Percentiles rank a stretch among this genome's conserved stretches.
These are phyloP conservation scores for Avena sativa DNA, from an alignment of 176 grass and related monocot species.

Conservation along the genomic window DNA sequence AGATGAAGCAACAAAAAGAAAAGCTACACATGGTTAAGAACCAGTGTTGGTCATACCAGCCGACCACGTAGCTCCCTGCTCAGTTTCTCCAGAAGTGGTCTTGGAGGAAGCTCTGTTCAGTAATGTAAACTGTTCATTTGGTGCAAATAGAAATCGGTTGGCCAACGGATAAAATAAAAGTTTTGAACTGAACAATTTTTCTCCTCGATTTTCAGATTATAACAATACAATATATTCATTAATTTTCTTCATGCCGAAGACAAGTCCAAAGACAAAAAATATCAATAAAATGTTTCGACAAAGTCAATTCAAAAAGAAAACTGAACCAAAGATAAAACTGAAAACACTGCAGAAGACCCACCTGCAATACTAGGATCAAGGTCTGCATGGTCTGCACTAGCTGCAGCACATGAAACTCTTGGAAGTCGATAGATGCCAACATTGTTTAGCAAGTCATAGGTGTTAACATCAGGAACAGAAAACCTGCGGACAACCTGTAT, in stretches of 20 bases:
- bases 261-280: background rate
- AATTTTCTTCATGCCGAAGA: constrained; percentile 10
- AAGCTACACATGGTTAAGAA: constrained; percentile 17
- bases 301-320: constrained; percentile 16
- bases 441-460: constrained; percentile 63
- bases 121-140: constrained; percentile 31
- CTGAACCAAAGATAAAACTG: constrained; percentile 6
- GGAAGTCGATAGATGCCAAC: constrained; percentile 80
- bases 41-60: constrained; percentile 56
- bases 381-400: constrained; percentile 77
- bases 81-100: constrained; percentile 82
- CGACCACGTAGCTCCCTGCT: constrained; percentile 72
- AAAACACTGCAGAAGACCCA: constrained; percentile 39
- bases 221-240: background rate
- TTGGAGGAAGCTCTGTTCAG: constrained; percentile 78
- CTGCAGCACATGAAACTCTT: constrained; percentile 95
- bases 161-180: constrained; percentile 27
- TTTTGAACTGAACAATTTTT: background rate
- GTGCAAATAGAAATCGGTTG: constrained; percentile 15
- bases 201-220: background rate
- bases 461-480: constrained; percentile 85
- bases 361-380: constrained; percentile 85
- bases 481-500: constrained; percentile 78
- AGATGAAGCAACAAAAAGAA: constrained; percentile 34
- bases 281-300: background rate